These are phyloP conservation scores for Suillus subluteus DNA, from an alignment of 768 basidiomycete genomes.

Conservation along the genomic window DNA sequence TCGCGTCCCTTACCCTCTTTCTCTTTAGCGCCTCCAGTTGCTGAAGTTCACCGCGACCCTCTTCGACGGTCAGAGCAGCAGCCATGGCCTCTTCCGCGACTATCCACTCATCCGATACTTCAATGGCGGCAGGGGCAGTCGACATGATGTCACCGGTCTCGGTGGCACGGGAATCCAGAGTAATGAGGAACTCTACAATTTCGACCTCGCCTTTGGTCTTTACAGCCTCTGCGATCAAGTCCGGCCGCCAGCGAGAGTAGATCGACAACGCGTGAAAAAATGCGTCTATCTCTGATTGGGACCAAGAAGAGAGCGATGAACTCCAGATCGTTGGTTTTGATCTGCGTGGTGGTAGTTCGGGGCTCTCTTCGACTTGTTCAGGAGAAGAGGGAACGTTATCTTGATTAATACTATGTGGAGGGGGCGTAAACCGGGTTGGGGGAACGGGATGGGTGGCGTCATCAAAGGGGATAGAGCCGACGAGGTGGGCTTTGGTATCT, in stretches of 20 bases:
- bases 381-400: background rate
- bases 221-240: slow-evolving; percentile 73
- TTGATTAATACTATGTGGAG: background rate
- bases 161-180: slow-evolving; percentile 41
- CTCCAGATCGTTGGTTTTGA: background rate
- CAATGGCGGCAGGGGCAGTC: slow-evolving; percentile 31
- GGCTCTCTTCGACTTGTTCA: background rate
- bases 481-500: slow-evolving; percentile 28
- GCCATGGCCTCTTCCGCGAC: slow-evolving; percentile 39
- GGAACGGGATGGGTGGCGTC: background rate
- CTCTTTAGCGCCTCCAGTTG: background rate
- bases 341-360: background rate
- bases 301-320: slow-evolving; percentile 48
- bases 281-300: slow-evolving; percentile 61
- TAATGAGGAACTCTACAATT: slow-evolving; percentile 67
- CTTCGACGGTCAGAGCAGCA: slow-evolving; percentile 22
- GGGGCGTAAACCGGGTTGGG: background rate
- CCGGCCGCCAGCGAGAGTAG: slow-evolving; percentile 74
- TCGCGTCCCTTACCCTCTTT: slow-evolving; percentile 12
- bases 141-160: slow-evolving; percentile 1
- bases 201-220: slow-evolving; percentile 68
- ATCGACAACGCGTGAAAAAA: slow-evolving; percentile 74
- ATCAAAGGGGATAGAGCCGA: background rate
- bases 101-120: slow-evolving; percentile 41
- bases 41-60: slow-evolving; percentile 13